Evolutionary conservation across 1,284 basidiomycete genomes (phyloP).

Genomic region (Microbotryum violaceum): DNA sequence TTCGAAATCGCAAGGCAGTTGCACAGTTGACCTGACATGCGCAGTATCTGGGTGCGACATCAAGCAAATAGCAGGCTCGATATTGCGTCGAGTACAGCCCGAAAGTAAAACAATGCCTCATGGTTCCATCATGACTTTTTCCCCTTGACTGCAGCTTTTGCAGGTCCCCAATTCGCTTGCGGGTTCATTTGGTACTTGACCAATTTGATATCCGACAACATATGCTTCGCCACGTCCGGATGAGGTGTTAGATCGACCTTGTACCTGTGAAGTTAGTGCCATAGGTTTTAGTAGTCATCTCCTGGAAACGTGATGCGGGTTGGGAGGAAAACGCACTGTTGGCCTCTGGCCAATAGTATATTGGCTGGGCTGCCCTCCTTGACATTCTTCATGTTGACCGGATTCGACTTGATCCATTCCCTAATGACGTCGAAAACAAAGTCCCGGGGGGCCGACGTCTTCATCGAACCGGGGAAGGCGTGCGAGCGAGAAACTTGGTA

Average conservation of each 20-base stretch:
- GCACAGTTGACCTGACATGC: no score
- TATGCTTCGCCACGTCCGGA: conserved; percentile 53
- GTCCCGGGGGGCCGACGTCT: conserved; percentile 69
- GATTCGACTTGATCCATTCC: conserved; percentile 68
- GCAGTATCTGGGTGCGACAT: no score
- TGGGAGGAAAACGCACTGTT: conserved; percentile 23
- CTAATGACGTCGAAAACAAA: conserved; percentile 78
- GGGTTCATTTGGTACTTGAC: conserved; percentile 91
- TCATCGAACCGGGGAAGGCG: conserved; percentile 77
- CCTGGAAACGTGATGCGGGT: background rate
- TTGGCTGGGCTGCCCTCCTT: conserved; percentile 36
- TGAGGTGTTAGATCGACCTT: conserved; percentile 67
- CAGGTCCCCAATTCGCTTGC: conserved; percentile 82
- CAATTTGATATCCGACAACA: conserved; percentile 58
- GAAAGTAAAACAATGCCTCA: no score
- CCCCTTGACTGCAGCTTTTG: conserved; percentile 34
- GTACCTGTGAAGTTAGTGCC: conserved; percentile 44
- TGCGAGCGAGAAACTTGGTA: conserved; percentile 82
- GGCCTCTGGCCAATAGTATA: conserved; percentile 24
- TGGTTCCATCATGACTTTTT: background rate
- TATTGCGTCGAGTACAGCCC: no score
- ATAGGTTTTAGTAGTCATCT: background rate
- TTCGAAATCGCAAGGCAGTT: no score
- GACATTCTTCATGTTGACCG: conserved; percentile 64
- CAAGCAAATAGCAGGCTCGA: no score